phyloP scores from a whole-genome alignment of 2,329 filamentous ascomycete genomes.

The Seiridium cupressi region DNA sequence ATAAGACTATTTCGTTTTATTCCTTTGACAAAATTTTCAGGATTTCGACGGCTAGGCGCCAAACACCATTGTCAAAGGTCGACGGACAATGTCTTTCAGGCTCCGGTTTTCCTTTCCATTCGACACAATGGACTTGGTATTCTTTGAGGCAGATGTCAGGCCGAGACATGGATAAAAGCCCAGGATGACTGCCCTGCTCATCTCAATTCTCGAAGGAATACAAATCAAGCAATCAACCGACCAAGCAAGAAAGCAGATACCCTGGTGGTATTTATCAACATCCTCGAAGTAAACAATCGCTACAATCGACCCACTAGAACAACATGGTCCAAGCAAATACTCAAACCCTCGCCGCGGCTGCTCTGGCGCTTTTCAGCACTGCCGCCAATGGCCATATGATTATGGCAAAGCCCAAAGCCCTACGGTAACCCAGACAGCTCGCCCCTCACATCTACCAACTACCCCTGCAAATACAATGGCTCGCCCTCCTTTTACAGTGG shows the following conservation, averaged over 20 bases:
- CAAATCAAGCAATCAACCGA: background rate
- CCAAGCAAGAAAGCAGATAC: background rate
- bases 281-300: background rate
- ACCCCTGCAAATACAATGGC: constrained; percentile 60
- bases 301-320: background rate
- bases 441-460: constrained; percentile 57
- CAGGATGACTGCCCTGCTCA: background rate
- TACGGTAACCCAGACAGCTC: constrained; percentile 50
- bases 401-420: constrained; percentile 56
- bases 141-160: background rate
- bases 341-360: background rate
- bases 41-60: background rate
- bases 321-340: background rate
- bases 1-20: no score
- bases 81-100: background rate
- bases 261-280: background rate
- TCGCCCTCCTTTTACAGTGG: constrained; percentile 31
- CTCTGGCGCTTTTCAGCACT: constrained; percentile 31
- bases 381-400: constrained; percentile 62
- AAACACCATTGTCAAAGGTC: background rate
- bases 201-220: background rate
- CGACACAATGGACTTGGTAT: background rate
- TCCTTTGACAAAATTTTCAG: no score
- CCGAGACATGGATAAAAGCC: background rate
- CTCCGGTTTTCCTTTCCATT: background rate